Conservation (phyloP, 208 protist species). For the Trypanosoma vivax region DNA sequence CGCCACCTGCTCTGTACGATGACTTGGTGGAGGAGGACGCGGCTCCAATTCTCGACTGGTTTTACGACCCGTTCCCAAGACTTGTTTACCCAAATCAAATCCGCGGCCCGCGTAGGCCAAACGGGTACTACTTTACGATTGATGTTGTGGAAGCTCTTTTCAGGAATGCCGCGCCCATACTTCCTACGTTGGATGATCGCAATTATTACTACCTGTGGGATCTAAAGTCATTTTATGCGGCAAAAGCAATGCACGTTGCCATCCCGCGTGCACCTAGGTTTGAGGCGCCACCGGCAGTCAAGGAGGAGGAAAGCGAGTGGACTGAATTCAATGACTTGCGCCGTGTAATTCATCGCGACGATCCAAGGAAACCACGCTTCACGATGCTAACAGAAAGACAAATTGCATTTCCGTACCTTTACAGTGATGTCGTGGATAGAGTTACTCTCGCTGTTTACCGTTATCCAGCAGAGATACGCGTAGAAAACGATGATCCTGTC, state of each 20-base stretch:
- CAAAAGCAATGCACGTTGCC: conserved; percentile 99
- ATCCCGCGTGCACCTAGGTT: conserved; percentile 99
- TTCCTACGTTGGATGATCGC: conserved; percentile 96
- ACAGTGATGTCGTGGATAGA: conserved; percentile 95
- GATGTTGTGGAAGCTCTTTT: conserved; percentile 88
- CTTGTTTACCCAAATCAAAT: conserved; percentile 91
- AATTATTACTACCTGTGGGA: conserved; percentile 99
- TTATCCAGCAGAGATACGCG: conserved; percentile 85
- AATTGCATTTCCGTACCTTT: conserved; percentile 99
- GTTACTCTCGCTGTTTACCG: conserved; percentile 95
- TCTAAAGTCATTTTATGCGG: conserved; percentile 97
- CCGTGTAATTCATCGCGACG: conserved; percentile 99
- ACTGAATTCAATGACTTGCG: conserved; percentile 99
- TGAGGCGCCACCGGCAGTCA: conserved; percentile 49
- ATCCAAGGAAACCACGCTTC: conserved; percentile 80
- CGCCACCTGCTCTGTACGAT: conserved; percentile 93
- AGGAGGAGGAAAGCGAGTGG: conserved; percentile 97
- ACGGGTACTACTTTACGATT: conserved; percentile 92
- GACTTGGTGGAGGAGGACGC: conserved; percentile 99
- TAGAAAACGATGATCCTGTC: conserved; percentile 94
- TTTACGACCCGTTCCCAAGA: conserved; percentile 97
- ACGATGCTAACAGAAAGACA: conserved; percentile 99
- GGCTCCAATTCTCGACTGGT: conserved; percentile 96
- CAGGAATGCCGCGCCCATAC: conserved; percentile 94
- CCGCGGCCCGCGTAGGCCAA: conserved; percentile 61